Base-by-base conservation (phyloP, 164 flowering plant genomes). In the Liquidambar formosana region DNA sequence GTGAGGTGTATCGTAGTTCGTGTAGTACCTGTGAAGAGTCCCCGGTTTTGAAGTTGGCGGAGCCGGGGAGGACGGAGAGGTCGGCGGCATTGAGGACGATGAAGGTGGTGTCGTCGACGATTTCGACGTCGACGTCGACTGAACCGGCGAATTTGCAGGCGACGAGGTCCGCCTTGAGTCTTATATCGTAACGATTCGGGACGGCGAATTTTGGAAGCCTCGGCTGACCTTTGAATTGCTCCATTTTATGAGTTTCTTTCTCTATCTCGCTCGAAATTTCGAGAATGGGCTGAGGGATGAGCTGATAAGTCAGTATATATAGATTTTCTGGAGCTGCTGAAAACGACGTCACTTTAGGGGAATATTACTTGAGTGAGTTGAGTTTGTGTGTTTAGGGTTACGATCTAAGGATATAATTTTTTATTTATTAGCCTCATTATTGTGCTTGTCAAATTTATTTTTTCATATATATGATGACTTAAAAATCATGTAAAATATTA, bases 51-150 rank as follows among this genome's bases (percentile, higher is more conserved):
- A 79, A 78, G 28, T 73, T 68, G n/a, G 81, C 79, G 16, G 84
- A 72, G 41, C 25, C 70, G 16, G 58, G 25, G 21, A 15, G 8
- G 71, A 84, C 33, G 38, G 78, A 49, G 63, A 84, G 87, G 0
- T 84, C 87, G 52, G 85, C 83, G 54, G 84, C 85, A 73, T 81
- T 84, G 71, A 84, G 78, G 62, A 84, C 87, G 69, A 84, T 45
- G 71, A 77, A 84, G 16, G 38, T 16, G 16, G 87, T 81, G n/a
- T 65, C 77, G 23, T 57, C 44, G 57, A 84, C 68, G 71, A 84
- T 53, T 43, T 81, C 82, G 63, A 84, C 44, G 64, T 79, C 83
- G 71, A 81, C 66, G 46, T 69, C 16, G 61, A 79, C 78, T 51
- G 78, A 43, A 44, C 85, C 87, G 63, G 68, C 13, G 79, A 84